phyloP scores from a whole-genome alignment of 176 grass and related monocot genomes.

The barley (Hordeum vulgare) region MorexV3_pseudomolecules_assembly NC_058518.1:68078177-68078676 shows the following conservation, averaged over 20 bases:
- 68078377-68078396: conserved; percentile 97
- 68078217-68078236: too few species aligned
- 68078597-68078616: conserved; percentile 92
- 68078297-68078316: conserved; percentile 86
- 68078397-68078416: conserved; percentile 88
- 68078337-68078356: conserved; percentile 98
- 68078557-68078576: conserved; percentile 85
- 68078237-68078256: too few species aligned
- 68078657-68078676: conserved; percentile 41
- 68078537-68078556: conserved; percentile 95
- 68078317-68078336: conserved; percentile 92
- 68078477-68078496: conserved; percentile 88
- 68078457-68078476: conserved; percentile 88
- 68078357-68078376: conserved; percentile 94
- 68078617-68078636: conserved; percentile 97
- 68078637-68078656: conserved; percentile 63
- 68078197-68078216: too few species aligned
- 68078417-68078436: conserved; percentile 92
- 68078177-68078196: too few species aligned
- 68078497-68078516: conserved; percentile 98
- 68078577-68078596: conserved; percentile 88
- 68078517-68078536: conserved; percentile 89
- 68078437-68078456: conserved; percentile 95
- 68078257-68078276: conserved; percentile 97
- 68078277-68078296: conserved; percentile 70